These are phyloP conservation scores for Ettlia oleoabundans DNA, from an alignment of 139 green algal species.

Conservation along the genomic window DNA sequence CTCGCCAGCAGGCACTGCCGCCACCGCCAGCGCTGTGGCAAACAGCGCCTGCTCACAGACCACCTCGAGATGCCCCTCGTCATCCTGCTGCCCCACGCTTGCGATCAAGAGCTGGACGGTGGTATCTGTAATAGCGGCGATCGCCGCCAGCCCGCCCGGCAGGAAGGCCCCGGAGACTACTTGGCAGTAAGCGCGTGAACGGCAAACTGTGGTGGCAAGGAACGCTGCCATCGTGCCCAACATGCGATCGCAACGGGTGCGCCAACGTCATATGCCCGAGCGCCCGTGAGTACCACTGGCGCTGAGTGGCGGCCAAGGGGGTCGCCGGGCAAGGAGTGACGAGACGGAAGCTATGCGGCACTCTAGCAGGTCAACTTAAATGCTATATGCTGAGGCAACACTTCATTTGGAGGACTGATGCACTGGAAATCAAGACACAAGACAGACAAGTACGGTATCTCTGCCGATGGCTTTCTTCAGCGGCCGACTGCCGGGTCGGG, in stretches of 20 bases:
- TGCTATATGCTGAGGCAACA: neutral
- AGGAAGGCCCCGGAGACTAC: neutral
- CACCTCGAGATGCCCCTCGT: constrained; percentile 17
- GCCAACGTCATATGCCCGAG: no score
- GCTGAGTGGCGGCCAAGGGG: no score
- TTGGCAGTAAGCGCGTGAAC: neutral
- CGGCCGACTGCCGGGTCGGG: no score
- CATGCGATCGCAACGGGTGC: no score
- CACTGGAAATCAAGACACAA: neutral
- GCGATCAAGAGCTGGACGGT: constrained; percentile 4
- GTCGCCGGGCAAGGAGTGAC: no score
- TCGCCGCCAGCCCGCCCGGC: neutral
- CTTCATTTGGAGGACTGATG: no score
- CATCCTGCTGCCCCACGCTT: neutral
- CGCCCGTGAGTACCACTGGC: no score
- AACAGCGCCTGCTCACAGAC: constrained; percentile 26
- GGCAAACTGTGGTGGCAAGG: neutral
- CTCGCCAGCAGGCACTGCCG: neutral
- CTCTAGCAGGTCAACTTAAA: no score
- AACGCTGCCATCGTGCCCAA: neutral
- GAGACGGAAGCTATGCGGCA: no score
- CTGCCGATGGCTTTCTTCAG: no score
- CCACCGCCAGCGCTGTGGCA: neutral
- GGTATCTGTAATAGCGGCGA: neutral
- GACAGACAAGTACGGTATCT: neutral